Percentiles rank a stretch among this genome's conserved stretches.
phyloP scores from a whole-genome alignment of 306 rosid genomes.

The Vigna unguiculata region DNA sequence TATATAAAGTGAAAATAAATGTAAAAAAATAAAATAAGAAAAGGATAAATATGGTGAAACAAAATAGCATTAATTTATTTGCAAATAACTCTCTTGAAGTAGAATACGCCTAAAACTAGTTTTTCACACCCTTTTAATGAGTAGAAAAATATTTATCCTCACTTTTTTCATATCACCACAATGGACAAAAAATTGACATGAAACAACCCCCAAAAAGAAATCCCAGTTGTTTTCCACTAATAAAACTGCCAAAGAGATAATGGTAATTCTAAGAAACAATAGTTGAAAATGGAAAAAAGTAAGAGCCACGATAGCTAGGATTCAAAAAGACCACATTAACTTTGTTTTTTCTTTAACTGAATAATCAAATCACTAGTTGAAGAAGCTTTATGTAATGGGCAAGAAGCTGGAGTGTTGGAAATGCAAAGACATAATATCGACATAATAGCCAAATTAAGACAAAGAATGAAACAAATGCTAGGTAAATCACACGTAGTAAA shows the following conservation, averaged over 20 bases:
- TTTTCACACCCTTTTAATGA: neutral
- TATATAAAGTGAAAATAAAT: no score
- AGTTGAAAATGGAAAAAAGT: slow-evolving; percentile 4
- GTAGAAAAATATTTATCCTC: neutral
- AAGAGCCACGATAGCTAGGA: neutral
- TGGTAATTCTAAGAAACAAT: neutral
- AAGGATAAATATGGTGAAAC: no score
- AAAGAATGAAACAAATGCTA: neutral
- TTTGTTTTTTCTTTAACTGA: neutral
- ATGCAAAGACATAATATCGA: slow-evolving; percentile 58
- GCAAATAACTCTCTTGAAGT: neutral
- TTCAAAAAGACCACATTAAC: slow-evolving; percentile 25
- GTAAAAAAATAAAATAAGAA: no score
- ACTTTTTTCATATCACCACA: neutral
- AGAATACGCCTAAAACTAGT: neutral
- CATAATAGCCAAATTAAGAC: slow-evolving; percentile 43
- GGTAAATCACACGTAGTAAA: neutral
- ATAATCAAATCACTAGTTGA: slow-evolving; percentile 21
- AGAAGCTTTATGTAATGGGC: slow-evolving; percentile 27
- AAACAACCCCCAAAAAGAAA: neutral
- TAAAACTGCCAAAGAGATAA: neutral
- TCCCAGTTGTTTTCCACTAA: neutral
- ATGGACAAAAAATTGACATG: neutral
- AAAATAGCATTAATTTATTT: no score
- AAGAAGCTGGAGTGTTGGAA: slow-evolving; percentile 16